Evolutionary conservation across 208 protist genomes (phyloP).

Genomic region (Vickermania ingenoplastis): DNA sequence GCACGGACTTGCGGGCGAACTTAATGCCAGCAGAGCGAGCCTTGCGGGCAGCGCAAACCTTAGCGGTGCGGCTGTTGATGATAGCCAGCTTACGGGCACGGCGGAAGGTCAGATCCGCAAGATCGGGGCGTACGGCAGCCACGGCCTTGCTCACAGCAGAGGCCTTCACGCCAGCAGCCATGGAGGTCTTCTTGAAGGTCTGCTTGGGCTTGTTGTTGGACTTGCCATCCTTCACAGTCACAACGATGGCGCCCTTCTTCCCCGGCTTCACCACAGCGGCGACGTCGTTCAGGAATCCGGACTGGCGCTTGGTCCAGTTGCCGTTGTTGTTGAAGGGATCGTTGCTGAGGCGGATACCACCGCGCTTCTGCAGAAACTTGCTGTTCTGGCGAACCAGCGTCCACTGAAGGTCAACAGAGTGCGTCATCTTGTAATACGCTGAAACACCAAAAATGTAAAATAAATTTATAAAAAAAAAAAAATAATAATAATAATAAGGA

Average conservation of each 20-base stretch:
- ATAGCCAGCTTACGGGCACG: conserved; percentile 63
- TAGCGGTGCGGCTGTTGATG: conserved; percentile 44
- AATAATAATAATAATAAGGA: conserved; percentile 3
- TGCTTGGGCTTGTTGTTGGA: conserved; percentile 72
- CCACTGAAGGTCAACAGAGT: conserved; percentile 85
- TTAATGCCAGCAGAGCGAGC: conserved; percentile 57
- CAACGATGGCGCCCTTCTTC: conserved; percentile 51
- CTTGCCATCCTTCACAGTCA: conserved; percentile 62
- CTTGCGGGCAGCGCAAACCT: conserved; percentile 69
- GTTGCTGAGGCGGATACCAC: conserved; percentile 66
- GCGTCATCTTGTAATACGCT: conserved; percentile 31
- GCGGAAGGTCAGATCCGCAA: conserved; percentile 67
- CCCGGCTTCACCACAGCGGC: conserved; percentile 61
- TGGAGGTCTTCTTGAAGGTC: conserved; percentile 58
- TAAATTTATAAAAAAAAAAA: conserved; percentile 10
- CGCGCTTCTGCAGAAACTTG: conserved; percentile 80
- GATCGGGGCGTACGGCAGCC: conserved; percentile 72
- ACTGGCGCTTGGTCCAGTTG: conserved; percentile 82
- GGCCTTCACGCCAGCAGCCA: conserved; percentile 62
- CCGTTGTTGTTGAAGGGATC: conserved; percentile 86
- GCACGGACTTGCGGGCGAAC: conserved; percentile 68
- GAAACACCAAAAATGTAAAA: conserved; percentile 10
- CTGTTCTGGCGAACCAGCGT: conserved; percentile 72
- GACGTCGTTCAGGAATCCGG: conserved; percentile 65
- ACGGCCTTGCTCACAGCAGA: conserved; percentile 56